Evolutionary conservation across 805 yeast species (phyloP).

Genomic region (baker's yeast (Saccharomyces cerevisiae)): DNA sequence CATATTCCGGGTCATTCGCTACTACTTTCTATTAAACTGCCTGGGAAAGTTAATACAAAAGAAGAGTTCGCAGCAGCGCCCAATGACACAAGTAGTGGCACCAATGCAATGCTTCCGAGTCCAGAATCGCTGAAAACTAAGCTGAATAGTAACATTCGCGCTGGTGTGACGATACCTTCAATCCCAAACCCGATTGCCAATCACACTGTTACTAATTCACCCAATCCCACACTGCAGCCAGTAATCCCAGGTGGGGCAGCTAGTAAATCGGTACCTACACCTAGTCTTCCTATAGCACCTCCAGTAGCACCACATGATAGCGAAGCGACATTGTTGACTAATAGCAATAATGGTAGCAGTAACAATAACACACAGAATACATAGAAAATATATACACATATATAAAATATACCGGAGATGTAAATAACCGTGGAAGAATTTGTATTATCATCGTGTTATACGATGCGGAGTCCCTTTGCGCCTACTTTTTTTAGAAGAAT

Average conservation of each 20-base stretch:
- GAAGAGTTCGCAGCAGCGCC: not conserved
- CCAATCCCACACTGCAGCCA: not conserved
- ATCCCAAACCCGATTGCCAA: not conserved
- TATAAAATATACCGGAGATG: not conserved
- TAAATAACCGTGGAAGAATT: not conserved
- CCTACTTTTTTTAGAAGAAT: not conserved
- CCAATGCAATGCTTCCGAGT: not conserved
- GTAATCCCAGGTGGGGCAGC: not conserved
- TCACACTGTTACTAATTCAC: not conserved
- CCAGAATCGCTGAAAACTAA: not conserved
- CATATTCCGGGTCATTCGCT: conserved; percentile 26
- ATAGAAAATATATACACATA: not conserved
- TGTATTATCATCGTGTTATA: not conserved
- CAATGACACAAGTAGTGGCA: not conserved
- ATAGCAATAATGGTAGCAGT: not conserved
- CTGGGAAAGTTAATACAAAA: conserved; percentile 1
- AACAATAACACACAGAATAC: not conserved
- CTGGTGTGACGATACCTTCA: not conserved
- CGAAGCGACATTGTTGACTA: not conserved
- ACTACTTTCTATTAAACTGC: conserved; percentile 21
- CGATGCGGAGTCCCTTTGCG: not conserved
- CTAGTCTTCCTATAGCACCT: not conserved
- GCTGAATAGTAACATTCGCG: not conserved
- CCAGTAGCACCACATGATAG: not conserved
- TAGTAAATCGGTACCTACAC: not conserved